These are phyloP conservation scores for Alternaria longipes DNA, from an alignment of 2,329 filamentous ascomycete species.

Conservation along the genomic window DNA sequence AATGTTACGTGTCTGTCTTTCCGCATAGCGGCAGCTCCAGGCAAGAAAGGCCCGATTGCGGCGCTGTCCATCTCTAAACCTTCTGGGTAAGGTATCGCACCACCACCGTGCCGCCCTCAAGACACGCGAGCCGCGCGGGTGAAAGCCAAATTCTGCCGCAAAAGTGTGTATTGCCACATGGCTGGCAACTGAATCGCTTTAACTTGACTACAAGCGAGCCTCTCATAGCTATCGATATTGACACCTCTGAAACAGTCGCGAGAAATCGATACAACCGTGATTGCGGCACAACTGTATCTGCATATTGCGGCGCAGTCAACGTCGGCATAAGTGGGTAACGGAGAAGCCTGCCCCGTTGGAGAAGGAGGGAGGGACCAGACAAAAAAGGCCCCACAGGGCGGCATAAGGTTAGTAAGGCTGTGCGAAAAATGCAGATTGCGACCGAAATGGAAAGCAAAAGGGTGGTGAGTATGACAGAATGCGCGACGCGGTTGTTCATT, in stretches of 20 bases:
- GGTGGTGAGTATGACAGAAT: neutral
- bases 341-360: slow-evolving; percentile 9
- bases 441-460: neutral
- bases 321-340: slow-evolving; percentile 7
- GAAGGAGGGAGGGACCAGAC: slow-evolving; percentile 4
- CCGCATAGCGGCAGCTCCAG: neutral
- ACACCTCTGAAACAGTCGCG: slow-evolving; percentile 7
- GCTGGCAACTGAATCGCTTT: neutral
- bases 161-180: neutral
- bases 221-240: neutral
- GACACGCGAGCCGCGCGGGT: slow-evolving; percentile 11
- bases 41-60: slow-evolving; percentile 9
- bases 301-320: slow-evolving; percentile 23
- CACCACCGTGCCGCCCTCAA: slow-evolving; percentile 6
- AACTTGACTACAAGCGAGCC: neutral
- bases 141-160: neutral
- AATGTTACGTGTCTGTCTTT: slow-evolving; percentile 1
- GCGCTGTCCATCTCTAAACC: neutral
- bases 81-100: neutral
- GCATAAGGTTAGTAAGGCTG: neutral
- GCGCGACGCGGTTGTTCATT: neutral
- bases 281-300: slow-evolving; percentile 21
- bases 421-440: slow-evolving; percentile 2
- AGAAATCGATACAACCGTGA: slow-evolving; percentile 16
- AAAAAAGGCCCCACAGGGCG: slow-evolving; percentile 11